Conservation (phyloP, 2,329 filamentous ascomycete genomes). For the Alternaria sp. region DNA sequence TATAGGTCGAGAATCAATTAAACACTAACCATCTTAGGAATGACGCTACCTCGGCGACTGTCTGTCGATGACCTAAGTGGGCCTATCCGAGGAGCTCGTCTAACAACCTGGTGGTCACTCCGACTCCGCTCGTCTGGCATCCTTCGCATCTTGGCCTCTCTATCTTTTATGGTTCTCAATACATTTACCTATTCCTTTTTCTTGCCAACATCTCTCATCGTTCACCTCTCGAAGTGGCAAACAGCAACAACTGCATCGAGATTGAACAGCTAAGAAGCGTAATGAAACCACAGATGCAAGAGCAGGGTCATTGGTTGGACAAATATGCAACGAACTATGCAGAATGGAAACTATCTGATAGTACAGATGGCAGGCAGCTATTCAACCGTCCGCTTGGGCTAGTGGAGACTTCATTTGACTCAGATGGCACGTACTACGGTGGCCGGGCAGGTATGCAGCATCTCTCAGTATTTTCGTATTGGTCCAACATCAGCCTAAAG, state of each 20-base stretch:
- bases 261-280: background rate
- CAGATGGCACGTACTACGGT: slow-evolving; percentile 55
- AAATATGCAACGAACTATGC: slow-evolving; percentile 53
- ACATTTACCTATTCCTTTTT: background rate
- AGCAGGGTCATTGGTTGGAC: slow-evolving; percentile 48
- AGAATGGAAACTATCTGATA: slow-evolving; percentile 42
- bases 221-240: background rate
- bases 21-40: background rate
- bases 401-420: slow-evolving; percentile 57
- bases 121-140: background rate
- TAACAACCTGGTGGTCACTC: background rate
- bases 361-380: slow-evolving; percentile 22
- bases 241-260: background rate
- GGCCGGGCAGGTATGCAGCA: slow-evolving; percentile 48
- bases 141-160: background rate
- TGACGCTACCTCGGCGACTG: slow-evolving; percentile 9
- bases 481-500: background rate
- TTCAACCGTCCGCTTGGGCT: slow-evolving; percentile 54
- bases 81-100: slow-evolving; percentile 1
- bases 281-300: slow-evolving; percentile 5
- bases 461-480: background rate
- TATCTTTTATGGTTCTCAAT: background rate
- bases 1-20: background rate
- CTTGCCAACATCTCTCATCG: background rate
- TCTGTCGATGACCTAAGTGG: background rate